Evolutionary conservation across 2,329 filamentous ascomycete genomes (phyloP).

Genomic region (Piedraia hortae): DNA sequence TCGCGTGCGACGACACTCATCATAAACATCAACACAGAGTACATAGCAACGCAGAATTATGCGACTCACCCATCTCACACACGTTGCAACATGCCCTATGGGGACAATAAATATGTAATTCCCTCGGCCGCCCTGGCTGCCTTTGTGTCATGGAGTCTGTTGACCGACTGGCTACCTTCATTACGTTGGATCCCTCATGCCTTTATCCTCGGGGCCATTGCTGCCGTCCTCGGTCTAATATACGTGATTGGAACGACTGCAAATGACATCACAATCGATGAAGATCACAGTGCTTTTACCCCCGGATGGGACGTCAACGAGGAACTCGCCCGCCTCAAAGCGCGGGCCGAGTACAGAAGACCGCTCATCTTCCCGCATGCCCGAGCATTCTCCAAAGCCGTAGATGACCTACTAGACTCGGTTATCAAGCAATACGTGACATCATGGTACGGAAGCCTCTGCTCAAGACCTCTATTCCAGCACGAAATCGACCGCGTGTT

Average conservation of each 20-base stretch:
- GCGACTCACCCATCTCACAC: too few species aligned
- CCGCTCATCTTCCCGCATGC: conserved; percentile 48
- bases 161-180: conserved; percentile 54
- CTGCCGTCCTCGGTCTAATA: conserved; percentile 26
- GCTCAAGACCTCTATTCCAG: conserved; percentile 47
- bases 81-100: too few species aligned
- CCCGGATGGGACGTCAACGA: too few species aligned
- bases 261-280: too few species aligned
- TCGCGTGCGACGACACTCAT: too few species aligned
- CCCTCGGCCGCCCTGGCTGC: conserved; percentile 37
- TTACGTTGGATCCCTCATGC: conserved; percentile 69
- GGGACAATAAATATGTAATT: conserved; percentile 44
- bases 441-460: conserved; percentile 75
- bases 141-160: conserved; percentile 71
- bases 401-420: conserved; percentile 53
- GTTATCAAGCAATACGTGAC: conserved; percentile 62
- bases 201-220: conserved; percentile 40
- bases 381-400: conserved; percentile 45
- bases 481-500: conserved; percentile 68
- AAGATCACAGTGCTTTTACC: too few species aligned
- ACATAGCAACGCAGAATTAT: too few species aligned
- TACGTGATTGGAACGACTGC: conserved; percentile 36
- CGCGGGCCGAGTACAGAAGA: conserved; percentile 37
- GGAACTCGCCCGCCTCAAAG: conserved; percentile 39
- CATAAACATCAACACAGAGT: too few species aligned